Conservation (phyloP, 805 yeast species). For the Cyberlindnera misumaiensis region DNA sequence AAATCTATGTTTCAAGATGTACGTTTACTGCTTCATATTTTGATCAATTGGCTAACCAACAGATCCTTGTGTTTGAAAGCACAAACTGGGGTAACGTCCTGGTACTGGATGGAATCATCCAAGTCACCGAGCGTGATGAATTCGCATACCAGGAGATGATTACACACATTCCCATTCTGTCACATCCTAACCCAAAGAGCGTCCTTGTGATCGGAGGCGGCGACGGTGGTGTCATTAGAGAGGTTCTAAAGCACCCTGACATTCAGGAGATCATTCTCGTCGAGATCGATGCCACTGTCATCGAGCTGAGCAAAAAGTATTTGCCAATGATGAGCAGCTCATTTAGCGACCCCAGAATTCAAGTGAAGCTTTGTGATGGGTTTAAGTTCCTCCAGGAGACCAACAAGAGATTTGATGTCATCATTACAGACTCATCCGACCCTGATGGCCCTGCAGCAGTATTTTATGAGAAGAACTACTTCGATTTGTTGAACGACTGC, state of each 20-base stretch:
- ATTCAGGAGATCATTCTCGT: slow-evolving; percentile 66
- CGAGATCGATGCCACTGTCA: slow-evolving; percentile 86
- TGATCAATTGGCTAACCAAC: not conserved
- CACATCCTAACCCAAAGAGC: slow-evolving; percentile 66
- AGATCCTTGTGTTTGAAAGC: slow-evolving; percentile 60
- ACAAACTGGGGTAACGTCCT: slow-evolving; percentile 78
- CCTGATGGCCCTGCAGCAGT: slow-evolving; percentile 96
- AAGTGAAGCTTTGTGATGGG: slow-evolving; percentile 72
- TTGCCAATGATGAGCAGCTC: slow-evolving; percentile 71
- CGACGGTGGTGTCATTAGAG: slow-evolving; percentile 91
- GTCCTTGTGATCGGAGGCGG: slow-evolving; percentile 94
- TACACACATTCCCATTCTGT: slow-evolving; percentile 71
- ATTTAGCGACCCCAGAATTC: slow-evolving; percentile 57
- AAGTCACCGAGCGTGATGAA: slow-evolving; percentile 89
- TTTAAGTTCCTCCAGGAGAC: slow-evolving; percentile 48
- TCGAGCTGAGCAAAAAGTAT: slow-evolving; percentile 60
- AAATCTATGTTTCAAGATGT: slow-evolving; percentile 68
- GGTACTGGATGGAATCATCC: slow-evolving; percentile 84
- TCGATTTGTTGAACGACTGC: slow-evolving; percentile 57
- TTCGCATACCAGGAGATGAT: slow-evolving; percentile 93
- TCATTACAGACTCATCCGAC: slow-evolving; percentile 88
- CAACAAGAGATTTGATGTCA: slow-evolving; percentile 60
- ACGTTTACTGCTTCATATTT: not conserved
- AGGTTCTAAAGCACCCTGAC: slow-evolving; percentile 67
- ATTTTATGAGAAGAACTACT: slow-evolving; percentile 74